phyloP scores from a whole-genome alignment of 129 eudicot species.

The Escallonia rubra region DNA sequence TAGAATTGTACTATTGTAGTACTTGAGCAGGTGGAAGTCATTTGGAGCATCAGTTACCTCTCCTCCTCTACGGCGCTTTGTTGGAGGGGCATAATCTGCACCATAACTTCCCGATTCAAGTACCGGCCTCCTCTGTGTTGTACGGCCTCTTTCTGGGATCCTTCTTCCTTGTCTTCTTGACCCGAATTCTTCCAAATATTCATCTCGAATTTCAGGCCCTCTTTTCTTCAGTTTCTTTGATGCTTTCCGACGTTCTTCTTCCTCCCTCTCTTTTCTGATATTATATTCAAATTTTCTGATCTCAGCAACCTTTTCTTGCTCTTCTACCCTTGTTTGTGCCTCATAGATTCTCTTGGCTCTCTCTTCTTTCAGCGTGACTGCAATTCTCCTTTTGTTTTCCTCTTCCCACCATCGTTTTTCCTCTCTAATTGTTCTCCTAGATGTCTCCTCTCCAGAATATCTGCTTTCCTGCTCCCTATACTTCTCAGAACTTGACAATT shows the following conservation, averaged over 20 bases:
- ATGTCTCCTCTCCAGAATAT: conserved; percentile 31
- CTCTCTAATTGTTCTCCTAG: conserved; percentile 27
- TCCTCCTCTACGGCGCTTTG: conserved; percentile 91
- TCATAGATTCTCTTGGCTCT: conserved; percentile 30
- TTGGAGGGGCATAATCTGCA: conserved; percentile 47
- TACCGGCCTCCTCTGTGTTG: conserved; percentile 47
- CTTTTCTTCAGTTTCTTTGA: conserved; percentile 73
- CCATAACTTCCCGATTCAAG: conserved; percentile 47
- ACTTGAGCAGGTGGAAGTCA: too few relatives aligned
- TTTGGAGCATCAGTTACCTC: conserved; percentile 47
- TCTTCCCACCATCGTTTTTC: conserved; percentile 47
- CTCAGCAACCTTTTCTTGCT: conserved; percentile 56
- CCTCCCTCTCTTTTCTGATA: conserved; percentile 76
- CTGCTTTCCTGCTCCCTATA: conserved; percentile 27
- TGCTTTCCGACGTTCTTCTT: conserved; percentile 56
- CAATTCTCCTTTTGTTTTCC: conserved; percentile 43
- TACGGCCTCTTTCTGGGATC: conserved; percentile 50
- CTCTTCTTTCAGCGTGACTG: conserved; percentile 46
- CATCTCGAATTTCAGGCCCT: conserved; percentile 37
- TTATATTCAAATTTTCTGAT: conserved; percentile 61
- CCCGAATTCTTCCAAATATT: conserved; percentile 53
- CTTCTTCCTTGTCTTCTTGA: conserved; percentile 59
- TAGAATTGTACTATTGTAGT: too few relatives aligned
- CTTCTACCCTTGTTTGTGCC: conserved; percentile 49
- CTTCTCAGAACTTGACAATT: conserved; percentile 51